Evolutionary conservation across 2,329 filamentous ascomycete species (phyloP), one percentile per base, ranked within the genome.

Genomic region (Aspergillus felis): DNA sequence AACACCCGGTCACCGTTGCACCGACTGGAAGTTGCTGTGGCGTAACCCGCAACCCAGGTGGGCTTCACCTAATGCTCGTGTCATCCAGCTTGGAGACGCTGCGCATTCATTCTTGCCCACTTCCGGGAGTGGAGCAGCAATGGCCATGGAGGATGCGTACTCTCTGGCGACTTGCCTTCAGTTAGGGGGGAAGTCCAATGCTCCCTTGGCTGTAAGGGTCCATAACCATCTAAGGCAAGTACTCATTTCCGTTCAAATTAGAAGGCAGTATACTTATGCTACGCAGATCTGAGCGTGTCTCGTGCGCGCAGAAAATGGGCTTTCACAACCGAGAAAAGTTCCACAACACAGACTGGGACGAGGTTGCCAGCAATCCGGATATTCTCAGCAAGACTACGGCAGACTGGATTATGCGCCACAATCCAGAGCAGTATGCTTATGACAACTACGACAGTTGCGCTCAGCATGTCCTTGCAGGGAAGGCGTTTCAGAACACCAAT

Each of bases 251-350:
- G 3, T 22, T 0, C 29, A 32, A 12, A 32, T 4, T 12, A 12
- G 3, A 32, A 32, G 9, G 29, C 29, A 12, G 4, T 12, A 10
- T 32, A 4, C 29, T 32, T 10, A 32, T 56, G 2, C 42, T 65
- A 2, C 53, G 29, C 29, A 32, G 77, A 29, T 81, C 79, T 68
- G 74, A 76, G 58, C 76, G 78, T 52, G 79, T 77, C 51, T 72
- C 75, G 5, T 81, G 79, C 68, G 76, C 77, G 1, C 79, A 81
- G 56, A 80, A 81, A 56, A 73, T 80, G 38, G 75, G 76, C 46
- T 79, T 76, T 35, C 71, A 75, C 57, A 72, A 73, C 38, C 70
- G 79, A 61, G 73, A 76, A 63, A 44, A 53, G 3, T 44, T 53
- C 14, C 47, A 50, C 10, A 28, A 47, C 20, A 60, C 52, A 12